These are phyloP conservation scores for Tolypocladium nubicola DNA, from an alignment of 2,329 filamentous ascomycete species.

Conservation along the genomic window DNA sequence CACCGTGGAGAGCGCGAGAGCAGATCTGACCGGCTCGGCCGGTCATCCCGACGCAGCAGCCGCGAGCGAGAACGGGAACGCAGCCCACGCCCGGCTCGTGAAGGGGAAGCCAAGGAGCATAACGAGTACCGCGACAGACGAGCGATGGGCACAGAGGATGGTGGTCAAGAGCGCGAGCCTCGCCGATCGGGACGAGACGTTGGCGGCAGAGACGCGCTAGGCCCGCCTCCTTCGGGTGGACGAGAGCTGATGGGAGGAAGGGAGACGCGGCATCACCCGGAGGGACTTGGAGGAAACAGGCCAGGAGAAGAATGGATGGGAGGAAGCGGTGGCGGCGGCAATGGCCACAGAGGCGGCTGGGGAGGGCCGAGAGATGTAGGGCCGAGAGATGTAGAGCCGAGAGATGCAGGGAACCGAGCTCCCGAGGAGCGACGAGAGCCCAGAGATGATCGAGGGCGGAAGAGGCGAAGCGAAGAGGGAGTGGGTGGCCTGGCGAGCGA, in stretches of 20 bases:
- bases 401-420: slow-evolving; percentile 19
- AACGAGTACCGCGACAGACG: slow-evolving; percentile 34
- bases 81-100: slow-evolving; percentile 24
- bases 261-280: slow-evolving; percentile 21
- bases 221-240: slow-evolving; percentile 16
- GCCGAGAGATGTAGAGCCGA: slow-evolving; percentile 18
- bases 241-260: slow-evolving; percentile 20
- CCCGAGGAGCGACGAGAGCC: slow-evolving; percentile 22
- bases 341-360: slow-evolving; percentile 21
- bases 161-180: slow-evolving; percentile 21
- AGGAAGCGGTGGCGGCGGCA: slow-evolving; percentile 13
- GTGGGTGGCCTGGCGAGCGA: slow-evolving; percentile 27
- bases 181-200: slow-evolving; percentile 18
- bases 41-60: slow-evolving; percentile 37
- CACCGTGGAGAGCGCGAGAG: slow-evolving; percentile 33
- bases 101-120: slow-evolving; percentile 34
- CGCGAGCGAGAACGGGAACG: slow-evolving; percentile 40
- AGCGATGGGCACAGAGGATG: slow-evolving; percentile 18
- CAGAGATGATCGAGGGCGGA: slow-evolving; percentile 25
- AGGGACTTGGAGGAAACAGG: slow-evolving; percentile 7
- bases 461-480: slow-evolving; percentile 37
- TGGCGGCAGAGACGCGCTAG: slow-evolving; percentile 17
- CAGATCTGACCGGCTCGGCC: slow-evolving; percentile 26
- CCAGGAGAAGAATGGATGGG: slow-evolving; percentile 9
- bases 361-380: slow-evolving; percentile 22